A percentile compares a stretch with the other conserved stretches of the same genome.
Evolutionary conservation across 495 filamentous ascomycete species (phyloP).

Genomic region (Neurospora africana): DNA sequence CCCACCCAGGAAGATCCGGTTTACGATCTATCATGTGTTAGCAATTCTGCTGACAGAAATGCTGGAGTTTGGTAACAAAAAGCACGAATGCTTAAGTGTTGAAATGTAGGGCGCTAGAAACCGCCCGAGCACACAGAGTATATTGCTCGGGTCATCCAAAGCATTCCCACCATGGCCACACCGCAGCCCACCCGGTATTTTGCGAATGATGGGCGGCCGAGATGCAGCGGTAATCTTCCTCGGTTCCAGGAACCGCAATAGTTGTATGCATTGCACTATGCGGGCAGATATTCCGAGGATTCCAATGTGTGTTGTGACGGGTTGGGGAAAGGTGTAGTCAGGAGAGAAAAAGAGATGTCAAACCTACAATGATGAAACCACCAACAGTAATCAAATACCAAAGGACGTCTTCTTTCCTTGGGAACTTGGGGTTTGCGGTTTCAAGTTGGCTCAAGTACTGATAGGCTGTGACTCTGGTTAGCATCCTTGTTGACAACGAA

Average conservation of each 20-base stretch:
- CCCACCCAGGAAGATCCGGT: slow-evolving; percentile 37
- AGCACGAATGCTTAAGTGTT: slow-evolving; percentile 6
- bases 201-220: slow-evolving; percentile 70
- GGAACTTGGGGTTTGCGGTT: slow-evolving; percentile 28
- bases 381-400: slow-evolving; percentile 39
- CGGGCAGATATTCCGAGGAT: slow-evolving; percentile 93
- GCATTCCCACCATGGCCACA: slow-evolving; percentile 85
- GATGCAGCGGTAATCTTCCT: slow-evolving; percentile 91
- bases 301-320: slow-evolving; percentile 6
- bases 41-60: slow-evolving; percentile 5
- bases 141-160: slow-evolving; percentile 70
- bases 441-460: slow-evolving; percentile 36
- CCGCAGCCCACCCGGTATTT: slow-evolving; percentile 58
- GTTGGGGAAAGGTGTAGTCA: not conserved
- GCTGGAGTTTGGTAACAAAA: slow-evolving; percentile 1
- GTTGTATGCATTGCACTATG: slow-evolving; percentile 58
- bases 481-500: not conserved
- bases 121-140: slow-evolving; percentile 55
- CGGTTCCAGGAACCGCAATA: slow-evolving; percentile 96
- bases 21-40: slow-evolving; percentile 30
- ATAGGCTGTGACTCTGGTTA: slow-evolving; percentile 18
- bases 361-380: slow-evolving; percentile 36
- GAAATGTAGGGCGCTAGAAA: slow-evolving; percentile 82
- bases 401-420: slow-evolving; percentile 33
- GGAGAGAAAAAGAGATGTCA: slow-evolving; percentile 3